Base-by-base conservation (phyloP, 768 basidiomycete species). In the Trametes meyenii region DNA sequence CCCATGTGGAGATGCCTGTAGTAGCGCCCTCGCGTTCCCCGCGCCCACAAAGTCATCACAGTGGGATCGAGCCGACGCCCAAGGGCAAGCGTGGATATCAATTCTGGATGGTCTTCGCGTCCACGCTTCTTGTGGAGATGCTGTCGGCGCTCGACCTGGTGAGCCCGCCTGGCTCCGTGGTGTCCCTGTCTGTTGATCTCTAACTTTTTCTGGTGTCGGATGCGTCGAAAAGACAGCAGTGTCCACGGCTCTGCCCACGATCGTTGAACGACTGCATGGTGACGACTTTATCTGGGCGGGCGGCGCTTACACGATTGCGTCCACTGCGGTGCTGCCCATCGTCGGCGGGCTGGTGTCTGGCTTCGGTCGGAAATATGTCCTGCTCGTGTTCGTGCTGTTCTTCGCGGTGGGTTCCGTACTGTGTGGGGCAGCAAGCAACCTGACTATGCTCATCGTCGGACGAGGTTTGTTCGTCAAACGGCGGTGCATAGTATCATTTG, bases 321-420 rank as follows among this genome's bases (percentile, higher is more conserved):
- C 71, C 7, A 75, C 77, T 2, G 75, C 75, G 0, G 61, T 76
- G 35, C 67, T 77, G 3, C 76, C 76, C 1, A 68, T 74, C 60
- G 72, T 70, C 42, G 75, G 74, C 1, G 66, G 70, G 6, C 52
- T 76, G 16, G 72, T 55, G 21, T 46, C 51, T 17, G 53, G 56
- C 33, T 61, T 58, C 21, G 57, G 56, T 2, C 56, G 60, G 29
- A 62, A 58, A 33, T 43, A 23, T 5, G 65, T 74, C 33, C 66
- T 78, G 21, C 50, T 77, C n/a, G 63, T 52, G 0, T 69, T 70
- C 24, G 61, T 78, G 19, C 19, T 67, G 0, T 58, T 73, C 36
- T 78, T 79, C 55, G 75, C 76, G 0, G 39, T 79, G 23, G 80
- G 81, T 0, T 75, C 74, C 13, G 77, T 75, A 0, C 29, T 81